A percentile compares a stretch with the other conserved stretches of the same genome.
These are phyloP conservation scores for Rhododendron williamsianum DNA, from an alignment of 148 eudicot species.

Conservation along the genomic window DNA sequence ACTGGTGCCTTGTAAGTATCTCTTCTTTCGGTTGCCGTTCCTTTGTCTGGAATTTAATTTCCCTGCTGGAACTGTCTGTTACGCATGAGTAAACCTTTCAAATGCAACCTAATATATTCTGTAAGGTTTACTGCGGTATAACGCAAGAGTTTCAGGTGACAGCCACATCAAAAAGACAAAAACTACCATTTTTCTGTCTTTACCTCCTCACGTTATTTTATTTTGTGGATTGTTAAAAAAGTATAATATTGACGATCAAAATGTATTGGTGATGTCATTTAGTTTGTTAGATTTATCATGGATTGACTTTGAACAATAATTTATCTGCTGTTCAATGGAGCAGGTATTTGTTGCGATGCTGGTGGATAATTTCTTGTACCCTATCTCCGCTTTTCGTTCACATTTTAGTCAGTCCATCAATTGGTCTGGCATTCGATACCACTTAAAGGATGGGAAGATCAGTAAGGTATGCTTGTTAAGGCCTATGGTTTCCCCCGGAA, in stretches of 20 bases:
- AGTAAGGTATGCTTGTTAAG: constrained; percentile 43
- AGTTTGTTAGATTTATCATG: constrained; percentile 2
- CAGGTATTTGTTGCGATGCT: constrained; percentile 96
- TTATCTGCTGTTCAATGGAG: constrained; percentile 13
- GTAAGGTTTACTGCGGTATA: background rate
- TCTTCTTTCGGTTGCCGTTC: background rate
- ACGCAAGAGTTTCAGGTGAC: background rate
- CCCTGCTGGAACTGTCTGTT: background rate
- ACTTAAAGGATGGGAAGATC: constrained; percentile 86
- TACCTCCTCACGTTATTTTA: background rate
- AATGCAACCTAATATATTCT: background rate
- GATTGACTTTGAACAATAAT: background rate
- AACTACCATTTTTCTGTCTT: background rate
- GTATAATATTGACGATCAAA: background rate
- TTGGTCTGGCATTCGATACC: constrained; percentile 94
- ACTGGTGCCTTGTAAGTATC: constrained; percentile 87
- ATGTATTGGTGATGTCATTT: background rate
- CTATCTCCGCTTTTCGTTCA: constrained; percentile 78
- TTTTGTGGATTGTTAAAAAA: background rate
- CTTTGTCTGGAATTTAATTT: background rate
- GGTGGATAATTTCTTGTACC: constrained; percentile 87
- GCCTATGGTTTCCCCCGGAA: background rate
- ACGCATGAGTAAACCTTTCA: background rate
- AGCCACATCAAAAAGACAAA: background rate
- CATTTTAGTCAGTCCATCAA: constrained; percentile 83